Evolutionary conservation across 1,139 yeast genomes (phyloP).

Genomic region (Scheffersomyces cryptocercus): DNA sequence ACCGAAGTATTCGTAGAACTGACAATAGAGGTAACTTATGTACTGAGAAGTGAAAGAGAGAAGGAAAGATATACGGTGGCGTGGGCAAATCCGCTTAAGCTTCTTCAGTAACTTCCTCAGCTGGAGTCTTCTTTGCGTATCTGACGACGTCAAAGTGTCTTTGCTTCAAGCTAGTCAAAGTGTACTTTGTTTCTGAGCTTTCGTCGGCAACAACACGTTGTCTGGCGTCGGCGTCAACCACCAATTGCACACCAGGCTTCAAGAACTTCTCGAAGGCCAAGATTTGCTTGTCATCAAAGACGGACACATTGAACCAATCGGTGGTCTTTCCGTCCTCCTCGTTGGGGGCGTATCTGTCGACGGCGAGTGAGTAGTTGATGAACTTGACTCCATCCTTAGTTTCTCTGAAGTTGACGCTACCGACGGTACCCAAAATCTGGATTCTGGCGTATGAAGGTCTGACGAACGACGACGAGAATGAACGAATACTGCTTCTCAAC

Average conservation of each 20-base stretch:
- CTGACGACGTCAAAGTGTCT: conserved; percentile 39
- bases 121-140: conserved; percentile 31
- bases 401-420: conserved; percentile 38
- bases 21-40: too few species aligned
- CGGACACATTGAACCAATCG: conserved; percentile 46
- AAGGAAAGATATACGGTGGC: too few species aligned
- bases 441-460: conserved; percentile 43
- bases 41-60: too few species aligned
- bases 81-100: conserved; percentile 4
- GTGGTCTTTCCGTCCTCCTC: conserved; percentile 32
- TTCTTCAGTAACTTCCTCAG: conserved; percentile 8
- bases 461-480: conserved; percentile 32
- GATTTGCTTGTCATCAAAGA: conserved; percentile 42
- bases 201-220: conserved; percentile 38
- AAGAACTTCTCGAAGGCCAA: conserved; percentile 39
- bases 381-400: conserved; percentile 40
- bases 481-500: conserved; percentile 34
- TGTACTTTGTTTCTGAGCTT: conserved; percentile 31
- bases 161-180: conserved; percentile 37
- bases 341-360: conserved; percentile 36
- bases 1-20: too few species aligned
- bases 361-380: conserved; percentile 47
- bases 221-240: conserved; percentile 44
- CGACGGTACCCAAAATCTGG: conserved; percentile 46
- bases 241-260: conserved; percentile 44